These are phyloP conservation scores for Angomonas deanei DNA, from an alignment of 208 protist genomes.

Conservation along the genomic window DNA sequence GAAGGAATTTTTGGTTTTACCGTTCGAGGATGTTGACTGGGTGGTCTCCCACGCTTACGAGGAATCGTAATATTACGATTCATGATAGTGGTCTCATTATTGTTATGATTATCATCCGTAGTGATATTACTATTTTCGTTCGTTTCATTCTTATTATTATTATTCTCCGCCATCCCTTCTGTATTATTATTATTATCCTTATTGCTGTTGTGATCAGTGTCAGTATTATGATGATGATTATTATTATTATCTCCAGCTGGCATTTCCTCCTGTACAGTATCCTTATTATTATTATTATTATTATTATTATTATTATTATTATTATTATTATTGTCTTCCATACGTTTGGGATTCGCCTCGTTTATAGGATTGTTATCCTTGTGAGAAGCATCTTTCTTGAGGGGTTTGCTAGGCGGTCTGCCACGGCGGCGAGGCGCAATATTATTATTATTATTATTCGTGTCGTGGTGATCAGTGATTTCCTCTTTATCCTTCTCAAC, in stretches of 20 bases:
- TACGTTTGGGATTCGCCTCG: not conserved
- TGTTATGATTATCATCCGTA: not conserved
- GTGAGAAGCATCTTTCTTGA: too few species aligned
- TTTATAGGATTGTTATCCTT: too few species aligned
- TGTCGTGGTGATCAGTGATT: too few species aligned
- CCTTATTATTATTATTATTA: not conserved
- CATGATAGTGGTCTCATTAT: not conserved
- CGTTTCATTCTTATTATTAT: not conserved
- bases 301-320: not conserved
- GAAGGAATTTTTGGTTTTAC: too few species aligned
- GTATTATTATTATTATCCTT: not conserved
- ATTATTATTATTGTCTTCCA: not conserved
- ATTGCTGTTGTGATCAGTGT: not conserved
- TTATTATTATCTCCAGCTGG: not conserved
- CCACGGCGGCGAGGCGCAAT: too few species aligned
- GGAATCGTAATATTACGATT: not conserved
- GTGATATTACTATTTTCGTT: not conserved
- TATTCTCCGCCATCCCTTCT: too few species aligned
- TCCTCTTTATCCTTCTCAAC: not conserved
- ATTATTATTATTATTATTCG: too few species aligned
- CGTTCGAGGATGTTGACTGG: too few species aligned
- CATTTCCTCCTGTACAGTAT: not conserved
- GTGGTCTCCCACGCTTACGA: too few species aligned
- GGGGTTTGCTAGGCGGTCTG: too few species aligned
- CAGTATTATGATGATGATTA: not conserved